These are phyloP conservation scores for Cicer pinnatifidum DNA, from an alignment of 306 rosid genomes.

Conservation along the genomic window DNA sequence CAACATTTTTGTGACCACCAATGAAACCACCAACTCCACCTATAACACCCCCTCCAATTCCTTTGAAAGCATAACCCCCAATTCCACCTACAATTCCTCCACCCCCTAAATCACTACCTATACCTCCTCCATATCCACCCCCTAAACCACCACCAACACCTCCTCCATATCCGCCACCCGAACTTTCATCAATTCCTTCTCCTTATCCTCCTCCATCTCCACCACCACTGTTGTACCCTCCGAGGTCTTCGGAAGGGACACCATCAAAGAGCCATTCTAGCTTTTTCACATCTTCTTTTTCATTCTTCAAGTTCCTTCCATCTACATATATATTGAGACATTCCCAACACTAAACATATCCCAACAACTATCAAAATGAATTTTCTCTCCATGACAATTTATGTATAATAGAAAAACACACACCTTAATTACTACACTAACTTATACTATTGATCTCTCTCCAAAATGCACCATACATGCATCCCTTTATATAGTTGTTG, in stretches of 20 bases:
- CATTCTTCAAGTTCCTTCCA: slow-evolving; percentile 51
- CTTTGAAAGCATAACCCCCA: slow-evolving; percentile 39
- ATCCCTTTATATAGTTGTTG: slow-evolving; percentile 46
- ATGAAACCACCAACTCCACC: slow-evolving; percentile 44
- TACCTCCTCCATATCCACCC: slow-evolving; percentile 49
- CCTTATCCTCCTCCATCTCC: slow-evolving; percentile 40
- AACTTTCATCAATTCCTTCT: slow-evolving; percentile 2
- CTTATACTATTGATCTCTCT: not conserved
- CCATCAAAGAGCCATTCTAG: slow-evolving; percentile 52
- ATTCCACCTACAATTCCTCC: slow-evolving; percentile 45
- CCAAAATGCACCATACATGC: slow-evolving; percentile 30
- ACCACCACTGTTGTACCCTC: not conserved
- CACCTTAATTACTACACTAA: slow-evolving; percentile 27
- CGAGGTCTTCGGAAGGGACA: slow-evolving; percentile 20
- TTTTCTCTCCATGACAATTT: slow-evolving; percentile 48
- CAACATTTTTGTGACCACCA: slow-evolving; percentile 37
- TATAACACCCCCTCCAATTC: slow-evolving; percentile 41
- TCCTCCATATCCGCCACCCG: slow-evolving; percentile 33
- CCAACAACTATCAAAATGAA: slow-evolving; percentile 47
- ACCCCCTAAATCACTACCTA: slow-evolving; percentile 40
- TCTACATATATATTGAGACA: slow-evolving; percentile 39
- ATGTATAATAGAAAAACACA: not conserved
- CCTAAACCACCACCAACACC: slow-evolving; percentile 44
- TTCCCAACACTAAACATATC: slow-evolving; percentile 47
- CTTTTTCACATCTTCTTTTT: slow-evolving; percentile 51